phyloP scores from a whole-genome alignment of 768 basidiomycete genomes.

The Scleroderma bovista region DNA sequence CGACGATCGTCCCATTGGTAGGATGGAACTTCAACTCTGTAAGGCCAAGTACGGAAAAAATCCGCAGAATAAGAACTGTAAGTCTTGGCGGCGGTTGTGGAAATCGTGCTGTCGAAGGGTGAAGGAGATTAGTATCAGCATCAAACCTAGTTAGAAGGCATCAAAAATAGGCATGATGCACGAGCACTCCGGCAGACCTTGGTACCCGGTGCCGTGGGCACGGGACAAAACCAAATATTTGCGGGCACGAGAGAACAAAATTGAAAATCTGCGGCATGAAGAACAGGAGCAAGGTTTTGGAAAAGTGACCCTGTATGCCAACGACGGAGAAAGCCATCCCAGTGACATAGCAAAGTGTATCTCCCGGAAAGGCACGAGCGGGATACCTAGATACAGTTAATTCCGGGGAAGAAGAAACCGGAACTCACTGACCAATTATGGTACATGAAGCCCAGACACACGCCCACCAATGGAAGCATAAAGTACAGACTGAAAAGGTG shows the following conservation, averaged over 20 bases:
- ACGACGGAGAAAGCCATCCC: slow-evolving; percentile 99
- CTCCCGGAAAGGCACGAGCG: slow-evolving; percentile 89
- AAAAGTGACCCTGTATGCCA: slow-evolving; percentile 95
- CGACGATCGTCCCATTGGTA: slow-evolving; percentile 51
- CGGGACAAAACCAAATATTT: slow-evolving; percentile 88
- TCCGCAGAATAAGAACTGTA: slow-evolving; percentile 48
- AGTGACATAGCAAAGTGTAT: slow-evolving; percentile 95
- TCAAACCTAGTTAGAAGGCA: slow-evolving; percentile 57
- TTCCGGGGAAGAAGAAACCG: background rate
- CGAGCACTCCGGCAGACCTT: slow-evolving; percentile 42
- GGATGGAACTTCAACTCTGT: slow-evolving; percentile 57
- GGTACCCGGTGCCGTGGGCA: slow-evolving; percentile 95
- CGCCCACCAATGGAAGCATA: slow-evolving; percentile 91
- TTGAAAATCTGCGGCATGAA: slow-evolving; percentile 99
- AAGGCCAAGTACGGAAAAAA: slow-evolving; percentile 59
- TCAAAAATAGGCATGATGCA: slow-evolving; percentile 2
- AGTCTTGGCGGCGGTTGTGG: slow-evolving; percentile 49
- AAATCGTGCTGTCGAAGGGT: slow-evolving; percentile 69
- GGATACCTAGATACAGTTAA: slow-evolving; percentile 68
- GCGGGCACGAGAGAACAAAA: slow-evolving; percentile 90
- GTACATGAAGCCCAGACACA: slow-evolving; percentile 85
- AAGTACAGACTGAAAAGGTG: slow-evolving; percentile 97
- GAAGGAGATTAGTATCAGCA: slow-evolving; percentile 63
- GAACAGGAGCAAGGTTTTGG: slow-evolving; percentile 93
- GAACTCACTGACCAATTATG: slow-evolving; percentile 80